Evolutionary conservation across 768 basidiomycete species (phyloP).

Genomic region (Phylloporus sp.): DNA sequence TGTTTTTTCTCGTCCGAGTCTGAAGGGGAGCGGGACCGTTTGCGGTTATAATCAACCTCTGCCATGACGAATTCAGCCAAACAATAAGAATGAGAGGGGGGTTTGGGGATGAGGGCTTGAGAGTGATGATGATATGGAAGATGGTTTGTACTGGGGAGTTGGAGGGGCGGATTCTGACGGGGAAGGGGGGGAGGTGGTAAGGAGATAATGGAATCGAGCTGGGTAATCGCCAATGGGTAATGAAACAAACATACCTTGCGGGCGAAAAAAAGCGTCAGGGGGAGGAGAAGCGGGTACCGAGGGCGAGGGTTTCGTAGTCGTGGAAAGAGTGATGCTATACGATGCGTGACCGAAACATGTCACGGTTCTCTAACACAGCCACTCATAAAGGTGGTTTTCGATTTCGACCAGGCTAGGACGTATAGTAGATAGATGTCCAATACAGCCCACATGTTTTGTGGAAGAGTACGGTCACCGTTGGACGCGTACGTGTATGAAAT

Average conservation of each 20-base stretch:
- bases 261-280: neutral
- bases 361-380: conserved; percentile 18
- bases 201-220: conserved; percentile 54
- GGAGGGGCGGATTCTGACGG: conserved; percentile 45
- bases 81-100: conserved; percentile 35
- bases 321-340: neutral
- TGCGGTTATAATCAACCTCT: conserved; percentile 82
- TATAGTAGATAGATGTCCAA: too few species aligned
- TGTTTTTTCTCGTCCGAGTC: conserved; percentile 77
- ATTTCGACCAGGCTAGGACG: too few species aligned
- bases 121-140: conserved; percentile 38
- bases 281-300: neutral
- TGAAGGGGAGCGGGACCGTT: conserved; percentile 83
- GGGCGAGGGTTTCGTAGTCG: conserved; percentile 1
- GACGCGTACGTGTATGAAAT: too few species aligned
- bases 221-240: conserved; percentile 38
- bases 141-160: conserved; percentile 30
- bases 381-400: conserved; percentile 13
- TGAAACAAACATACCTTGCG: conserved; percentile 36
- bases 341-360: conserved; percentile 8
- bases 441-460: too few species aligned
- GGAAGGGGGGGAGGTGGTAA: conserved; percentile 52
- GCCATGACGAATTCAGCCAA: conserved; percentile 69
- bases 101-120: conserved; percentile 43
- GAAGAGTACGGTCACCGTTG: too few species aligned